Percentiles rank a stretch among this genome's conserved stretches.
phyloP scores from a whole-genome alignment of 257 asterid genomes.

The Nicotiana noctiflora region DNA sequence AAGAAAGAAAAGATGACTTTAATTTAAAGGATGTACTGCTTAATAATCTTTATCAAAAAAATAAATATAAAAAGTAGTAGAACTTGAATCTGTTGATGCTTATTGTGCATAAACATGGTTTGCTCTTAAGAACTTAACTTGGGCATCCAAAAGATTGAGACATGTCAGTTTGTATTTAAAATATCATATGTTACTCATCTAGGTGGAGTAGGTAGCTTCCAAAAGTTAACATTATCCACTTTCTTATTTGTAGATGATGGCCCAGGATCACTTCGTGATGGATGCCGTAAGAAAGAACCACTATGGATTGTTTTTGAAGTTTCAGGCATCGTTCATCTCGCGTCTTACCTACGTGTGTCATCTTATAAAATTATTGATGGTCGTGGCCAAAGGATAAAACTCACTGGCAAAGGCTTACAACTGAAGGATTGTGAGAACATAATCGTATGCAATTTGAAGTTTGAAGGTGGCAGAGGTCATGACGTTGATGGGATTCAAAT shows the following conservation, averaged over 20 bases:
- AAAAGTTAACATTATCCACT: neutral
- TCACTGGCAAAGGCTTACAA: slow-evolving; percentile 82
- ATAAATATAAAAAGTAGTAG: neutral
- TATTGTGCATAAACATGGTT: neutral
- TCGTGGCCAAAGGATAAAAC: slow-evolving; percentile 74
- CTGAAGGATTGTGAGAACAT: slow-evolving; percentile 79
- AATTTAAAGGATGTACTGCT: neutral
- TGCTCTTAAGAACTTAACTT: neutral
- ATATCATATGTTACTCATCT: neutral
- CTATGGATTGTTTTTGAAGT: slow-evolving; percentile 79
- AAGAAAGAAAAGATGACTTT: neutral
- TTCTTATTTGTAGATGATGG: slow-evolving; percentile 57
- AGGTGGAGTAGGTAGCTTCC: neutral
- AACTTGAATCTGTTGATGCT: neutral
- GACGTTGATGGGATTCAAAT: slow-evolving; percentile 93
- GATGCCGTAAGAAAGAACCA: slow-evolving; percentile 73
- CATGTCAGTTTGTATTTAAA: neutral
- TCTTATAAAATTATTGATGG: slow-evolving; percentile 87
- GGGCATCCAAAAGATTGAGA: neutral
- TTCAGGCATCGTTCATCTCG: slow-evolving; percentile 76
- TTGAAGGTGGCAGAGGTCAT: slow-evolving; percentile 88
- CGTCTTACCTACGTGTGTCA: slow-evolving; percentile 57
- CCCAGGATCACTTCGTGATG: slow-evolving; percentile 87
- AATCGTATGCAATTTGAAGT: slow-evolving; percentile 70
- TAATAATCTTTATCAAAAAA: neutral